Conservation (phyloP, 2,329 filamentous ascomycete species). For the Didymella pomorum region DNA sequence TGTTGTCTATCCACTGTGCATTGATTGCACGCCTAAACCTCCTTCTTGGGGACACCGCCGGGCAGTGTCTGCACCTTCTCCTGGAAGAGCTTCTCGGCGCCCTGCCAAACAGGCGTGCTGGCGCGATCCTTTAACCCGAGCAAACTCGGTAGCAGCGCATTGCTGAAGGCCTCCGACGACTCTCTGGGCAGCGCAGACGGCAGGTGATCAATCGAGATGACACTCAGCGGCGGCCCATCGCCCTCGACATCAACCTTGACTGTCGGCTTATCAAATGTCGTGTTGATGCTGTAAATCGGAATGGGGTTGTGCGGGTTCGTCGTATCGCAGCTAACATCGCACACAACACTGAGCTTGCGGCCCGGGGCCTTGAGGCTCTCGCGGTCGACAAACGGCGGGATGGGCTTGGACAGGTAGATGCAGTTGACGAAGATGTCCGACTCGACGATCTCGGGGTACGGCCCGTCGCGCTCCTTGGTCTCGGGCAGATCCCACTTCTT, state of each 20-base stretch:
- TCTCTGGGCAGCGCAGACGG: slow-evolving; percentile 79
- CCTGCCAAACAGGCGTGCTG: slow-evolving; percentile 79
- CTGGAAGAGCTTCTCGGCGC: slow-evolving; percentile 83
- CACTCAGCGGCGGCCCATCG: slow-evolving; percentile 68
- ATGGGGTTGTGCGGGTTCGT: slow-evolving; percentile 76
- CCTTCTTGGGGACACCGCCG: slow-evolving; percentile 48
- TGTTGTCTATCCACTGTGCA: slow-evolving; percentile 3
- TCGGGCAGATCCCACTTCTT: slow-evolving; percentile 80
- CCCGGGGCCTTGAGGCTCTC: slow-evolving; percentile 71
- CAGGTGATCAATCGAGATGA: slow-evolving; percentile 70
- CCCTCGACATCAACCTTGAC: slow-evolving; percentile 72
- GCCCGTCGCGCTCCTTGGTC: slow-evolving; percentile 70
- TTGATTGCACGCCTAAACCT: slow-evolving; percentile 27
- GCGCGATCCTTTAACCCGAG: slow-evolving; percentile 78
- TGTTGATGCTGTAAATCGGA: slow-evolving; percentile 84
- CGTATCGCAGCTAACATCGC: slow-evolving; percentile 67
- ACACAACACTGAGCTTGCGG: slow-evolving; percentile 75
- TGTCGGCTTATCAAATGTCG: slow-evolving; percentile 88
- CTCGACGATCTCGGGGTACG: slow-evolving; percentile 80
- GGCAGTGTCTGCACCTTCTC: slow-evolving; percentile 80
- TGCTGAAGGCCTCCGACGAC: slow-evolving; percentile 84
- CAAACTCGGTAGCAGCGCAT: slow-evolving; percentile 78
- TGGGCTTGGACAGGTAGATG: slow-evolving; percentile 82
- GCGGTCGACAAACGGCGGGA: slow-evolving; percentile 80
- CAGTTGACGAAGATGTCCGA: slow-evolving; percentile 59